Base-by-base conservation (phyloP, 1,284 basidiomycete species). In the Phellinidium pouzarii region DNA sequence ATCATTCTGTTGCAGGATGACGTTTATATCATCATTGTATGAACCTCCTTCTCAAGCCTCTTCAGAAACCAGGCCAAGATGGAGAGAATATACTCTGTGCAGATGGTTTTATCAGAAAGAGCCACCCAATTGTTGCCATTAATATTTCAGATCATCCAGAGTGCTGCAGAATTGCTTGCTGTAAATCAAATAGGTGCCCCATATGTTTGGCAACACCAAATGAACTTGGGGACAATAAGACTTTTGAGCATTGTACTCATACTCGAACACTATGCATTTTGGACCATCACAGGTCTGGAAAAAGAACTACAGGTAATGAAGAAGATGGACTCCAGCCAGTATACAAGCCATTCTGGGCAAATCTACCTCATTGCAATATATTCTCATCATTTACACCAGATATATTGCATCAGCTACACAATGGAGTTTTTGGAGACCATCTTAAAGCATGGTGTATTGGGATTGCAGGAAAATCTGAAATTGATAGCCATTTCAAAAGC, bases 361-460 rank as follows among this genome's bases (percentile, higher is more conserved):
- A 60, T 20, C 56, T 68, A 1, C 65, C 63, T 1, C 59, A 60
- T 29, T 29, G 43, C 36, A 51, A 68, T 48, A 65, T 68, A 34
- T 64, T 60, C 52, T 11, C 11, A 1, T 58, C 51, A 27, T 53
- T 68, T 41, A 65, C 64, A 1, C 64, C 66, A 4, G 65, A 68
- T 52, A 47, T 66, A 31, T 54, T 66, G 17, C 66, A 68, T 51
- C 64, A 68, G 50, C 52, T 66, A 1, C 60, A 66, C 56, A 63
- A 68, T 49, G 64, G 67, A 2, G 58, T 66, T 2, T 64, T 67
- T 51, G 59, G 62, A 9, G 60, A 64, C 34, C 65, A 67, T 46
- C 44, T 67, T 8, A 57, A 65, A 2, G 48, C 59, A 12, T 68
- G 67, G 66, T 59, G 43, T 8, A 56, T 34, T 1, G 22, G 7